Percentiles rank a stretch among this genome's conserved stretches.
These are phyloP conservation scores for Tympanopsis confertula DNA, from an alignment of 2,329 filamentous ascomycete species.

Conservation along the genomic window DNA sequence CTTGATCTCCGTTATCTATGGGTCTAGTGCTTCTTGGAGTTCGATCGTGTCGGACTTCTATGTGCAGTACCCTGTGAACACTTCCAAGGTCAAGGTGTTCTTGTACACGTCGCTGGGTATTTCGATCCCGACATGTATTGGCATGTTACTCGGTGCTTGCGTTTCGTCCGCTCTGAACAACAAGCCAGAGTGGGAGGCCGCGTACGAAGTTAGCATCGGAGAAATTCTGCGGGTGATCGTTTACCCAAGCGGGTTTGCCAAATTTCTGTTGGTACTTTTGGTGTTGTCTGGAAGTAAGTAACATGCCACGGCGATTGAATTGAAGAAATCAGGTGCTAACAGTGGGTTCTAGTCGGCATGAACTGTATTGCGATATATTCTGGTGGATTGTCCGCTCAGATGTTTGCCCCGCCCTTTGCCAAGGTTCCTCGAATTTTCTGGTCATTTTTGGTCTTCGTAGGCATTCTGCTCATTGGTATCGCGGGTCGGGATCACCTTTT, in stretches of 20 bases:
- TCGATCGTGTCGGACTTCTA: constrained; percentile 32
- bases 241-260: constrained; percentile 25
- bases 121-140: constrained; percentile 32
- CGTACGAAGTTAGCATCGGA: constrained; percentile 28
- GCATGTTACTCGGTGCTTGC: constrained; percentile 31
- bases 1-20: constrained; percentile 32
- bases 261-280: constrained; percentile 20
- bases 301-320: neutral
- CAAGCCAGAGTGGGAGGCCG: constrained; percentile 22
- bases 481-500: constrained; percentile 29
- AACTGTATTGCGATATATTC: constrained; percentile 31
- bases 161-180: constrained; percentile 28
- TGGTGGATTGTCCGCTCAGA: constrained; percentile 22
- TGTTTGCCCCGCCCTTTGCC: constrained; percentile 27
- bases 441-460: constrained; percentile 30
- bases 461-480: constrained; percentile 30
- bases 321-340: neutral
- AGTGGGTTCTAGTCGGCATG: constrained; percentile 28
- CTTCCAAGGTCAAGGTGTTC: constrained; percentile 32
- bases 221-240: constrained; percentile 30
- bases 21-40: constrained; percentile 34
- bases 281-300: constrained; percentile 21
- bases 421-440: constrained; percentile 33
- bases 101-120: constrained; percentile 33
- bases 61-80: constrained; percentile 32